Conservation (phyloP, 106 monocot species). For the Gastrodia elata region DNA sequence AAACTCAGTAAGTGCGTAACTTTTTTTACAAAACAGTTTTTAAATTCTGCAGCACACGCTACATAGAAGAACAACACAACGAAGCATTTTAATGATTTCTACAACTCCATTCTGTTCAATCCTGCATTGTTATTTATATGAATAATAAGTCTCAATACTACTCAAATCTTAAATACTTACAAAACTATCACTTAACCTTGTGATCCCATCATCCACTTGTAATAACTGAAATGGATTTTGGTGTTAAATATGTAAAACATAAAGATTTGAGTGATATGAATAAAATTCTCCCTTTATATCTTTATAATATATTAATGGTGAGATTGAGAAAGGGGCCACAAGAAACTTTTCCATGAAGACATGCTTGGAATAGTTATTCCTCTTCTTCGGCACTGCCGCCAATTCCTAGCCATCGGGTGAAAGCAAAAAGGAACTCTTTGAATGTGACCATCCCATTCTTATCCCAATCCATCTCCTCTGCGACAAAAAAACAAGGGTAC, state of each 20-base stretch:
- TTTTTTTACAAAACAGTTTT: not conserved
- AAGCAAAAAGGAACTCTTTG: conserved; percentile 94
- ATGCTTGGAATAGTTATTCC: too few relatives aligned
- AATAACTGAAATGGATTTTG: too few relatives aligned
- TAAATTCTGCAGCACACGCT: not conserved
- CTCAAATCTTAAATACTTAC: too few relatives aligned
- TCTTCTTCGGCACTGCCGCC: conserved; percentile 49
- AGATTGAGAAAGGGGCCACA: too few relatives aligned
- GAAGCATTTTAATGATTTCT: not conserved
- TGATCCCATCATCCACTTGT: too few relatives aligned
- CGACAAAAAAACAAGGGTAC: not conserved
- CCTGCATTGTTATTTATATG: too few relatives aligned
- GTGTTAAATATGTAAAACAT: too few relatives aligned
- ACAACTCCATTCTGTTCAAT: not conserved
- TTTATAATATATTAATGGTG: not conserved
- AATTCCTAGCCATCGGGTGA: conserved; percentile 83
- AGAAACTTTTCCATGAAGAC: not conserved
- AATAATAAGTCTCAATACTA: too few relatives aligned
- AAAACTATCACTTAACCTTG: too few relatives aligned
- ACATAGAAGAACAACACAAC: too few relatives aligned
- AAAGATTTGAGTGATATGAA: too few relatives aligned
- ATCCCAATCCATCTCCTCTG: conserved; percentile 46
- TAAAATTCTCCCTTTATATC: not conserved
- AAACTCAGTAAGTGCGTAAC: not conserved
- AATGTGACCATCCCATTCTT: conserved; percentile 83